phyloP scores from a whole-genome alignment of 2,329 filamentous ascomycete species.

The Diaporthe velutina region DNA sequence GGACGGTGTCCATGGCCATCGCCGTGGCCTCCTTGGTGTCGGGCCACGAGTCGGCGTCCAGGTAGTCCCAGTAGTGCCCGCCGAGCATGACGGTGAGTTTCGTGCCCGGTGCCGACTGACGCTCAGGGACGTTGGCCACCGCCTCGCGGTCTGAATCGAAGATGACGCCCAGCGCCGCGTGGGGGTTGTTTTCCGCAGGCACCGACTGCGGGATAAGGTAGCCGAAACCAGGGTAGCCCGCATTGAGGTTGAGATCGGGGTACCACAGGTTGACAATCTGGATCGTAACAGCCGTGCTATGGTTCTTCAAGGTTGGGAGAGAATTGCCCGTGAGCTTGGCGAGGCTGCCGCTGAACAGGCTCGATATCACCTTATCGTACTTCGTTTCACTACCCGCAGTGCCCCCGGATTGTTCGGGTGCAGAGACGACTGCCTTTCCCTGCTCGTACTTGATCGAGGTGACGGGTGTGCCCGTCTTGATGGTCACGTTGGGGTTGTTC shows the following conservation, averaged over 20 bases:
- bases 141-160: constrained; percentile 80
- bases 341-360: constrained; percentile 66
- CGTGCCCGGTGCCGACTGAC: constrained; percentile 66
- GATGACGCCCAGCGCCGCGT: constrained; percentile 80
- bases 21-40: constrained; percentile 73
- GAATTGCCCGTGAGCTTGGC: constrained; percentile 50
- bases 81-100: constrained; percentile 96
- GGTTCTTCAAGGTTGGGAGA: constrained; percentile 64
- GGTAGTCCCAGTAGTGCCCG: constrained; percentile 87
- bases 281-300: constrained; percentile 78
- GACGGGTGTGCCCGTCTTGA: constrained; percentile 65
- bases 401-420: background rate
- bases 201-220: constrained; percentile 86
- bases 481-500: constrained; percentile 68
- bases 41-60: constrained; percentile 63
- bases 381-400: constrained; percentile 33
- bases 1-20: constrained; percentile 78
- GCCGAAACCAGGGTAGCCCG: constrained; percentile 80
- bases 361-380: constrained; percentile 74
- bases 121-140: constrained; percentile 41
- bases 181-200: constrained; percentile 47
- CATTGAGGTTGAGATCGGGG: constrained; percentile 70
- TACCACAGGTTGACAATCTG: constrained; percentile 96
- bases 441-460: constrained; percentile 57
- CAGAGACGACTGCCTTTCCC: constrained; percentile 58